A percentile compares a stretch with the other conserved stretches of the same genome.
Conservation (phyloP, 257 asterid species). For the Striga asiatica region DNA sequence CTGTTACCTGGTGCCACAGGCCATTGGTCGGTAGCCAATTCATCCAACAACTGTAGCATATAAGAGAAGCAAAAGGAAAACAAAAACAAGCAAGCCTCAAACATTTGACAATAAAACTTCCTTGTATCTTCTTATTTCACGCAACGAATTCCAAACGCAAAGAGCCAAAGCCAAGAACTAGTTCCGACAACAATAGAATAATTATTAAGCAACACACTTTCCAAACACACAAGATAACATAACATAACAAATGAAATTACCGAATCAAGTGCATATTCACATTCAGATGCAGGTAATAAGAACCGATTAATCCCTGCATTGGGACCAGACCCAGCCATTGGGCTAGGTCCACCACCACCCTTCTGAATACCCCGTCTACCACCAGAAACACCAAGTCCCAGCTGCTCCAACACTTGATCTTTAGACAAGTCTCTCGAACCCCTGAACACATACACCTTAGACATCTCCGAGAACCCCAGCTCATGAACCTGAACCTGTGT, state of each 20-base stretch:
- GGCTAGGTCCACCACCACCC: constrained; percentile 50
- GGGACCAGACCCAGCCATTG: constrained; percentile 31
- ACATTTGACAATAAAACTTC: background rate
- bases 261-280: constrained; percentile 70
- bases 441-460: constrained; percentile 74
- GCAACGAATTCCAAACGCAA: background rate
- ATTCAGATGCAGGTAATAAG: constrained; percentile 85
- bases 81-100: background rate
- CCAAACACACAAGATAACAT: no score
- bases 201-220: no score
- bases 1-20: constrained; percentile 76
- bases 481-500: constrained; percentile 98
- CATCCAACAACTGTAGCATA: constrained; percentile 72
- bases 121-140: background rate
- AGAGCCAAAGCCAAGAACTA: background rate
- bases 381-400: constrained; percentile 55
- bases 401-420: constrained; percentile 89
- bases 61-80: background rate
- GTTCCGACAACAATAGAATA: constrained; percentile 5
- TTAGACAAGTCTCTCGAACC: constrained; percentile 72
- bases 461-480: constrained; percentile 79
- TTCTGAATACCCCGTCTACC: constrained; percentile 47
- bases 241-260: no score
- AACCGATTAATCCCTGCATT: constrained; percentile 57
- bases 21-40: constrained; percentile 79